Percentiles rank a stretch among this genome's conserved stretches.
Conservation (phyloP, 169 alveolate species). For the Theileria parva region DNA sequence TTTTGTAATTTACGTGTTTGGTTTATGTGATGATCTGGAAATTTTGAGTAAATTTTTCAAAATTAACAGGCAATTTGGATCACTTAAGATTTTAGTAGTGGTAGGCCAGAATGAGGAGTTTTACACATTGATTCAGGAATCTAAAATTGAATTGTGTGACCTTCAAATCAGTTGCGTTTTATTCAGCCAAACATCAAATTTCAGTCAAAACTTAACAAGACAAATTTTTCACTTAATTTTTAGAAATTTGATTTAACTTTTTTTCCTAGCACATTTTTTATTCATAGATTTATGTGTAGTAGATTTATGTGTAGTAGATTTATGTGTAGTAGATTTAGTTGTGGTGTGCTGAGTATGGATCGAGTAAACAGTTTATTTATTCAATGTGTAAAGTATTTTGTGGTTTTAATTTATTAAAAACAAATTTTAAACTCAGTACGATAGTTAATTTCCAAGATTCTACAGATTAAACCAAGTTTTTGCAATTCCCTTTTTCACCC, state of each 20-base stretch:
- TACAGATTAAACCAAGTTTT: no score
- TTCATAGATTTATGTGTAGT: no score
- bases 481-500: neutral
- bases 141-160: neutral
- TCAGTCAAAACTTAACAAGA: neutral
- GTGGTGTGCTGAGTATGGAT: neutral
- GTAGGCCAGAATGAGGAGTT: neutral
- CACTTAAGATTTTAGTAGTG: neutral
- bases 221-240: neutral
- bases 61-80: neutral
- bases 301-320: no score
- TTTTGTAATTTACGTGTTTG: slow-evolving; percentile 27
- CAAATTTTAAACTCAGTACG: no score
- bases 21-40: slow-evolving; percentile 4
- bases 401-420: no score
- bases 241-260: no score
- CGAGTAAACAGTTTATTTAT: neutral
- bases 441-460: neutral
- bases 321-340: neutral
- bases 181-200: neutral
- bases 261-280: no score
- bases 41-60: neutral
- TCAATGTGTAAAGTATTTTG: neutral
- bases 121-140: neutral
- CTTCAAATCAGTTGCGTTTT: neutral